Conservation (phyloP, 2,329 filamentous ascomycete species). For the Purpureocillium lavendulum region DNA sequence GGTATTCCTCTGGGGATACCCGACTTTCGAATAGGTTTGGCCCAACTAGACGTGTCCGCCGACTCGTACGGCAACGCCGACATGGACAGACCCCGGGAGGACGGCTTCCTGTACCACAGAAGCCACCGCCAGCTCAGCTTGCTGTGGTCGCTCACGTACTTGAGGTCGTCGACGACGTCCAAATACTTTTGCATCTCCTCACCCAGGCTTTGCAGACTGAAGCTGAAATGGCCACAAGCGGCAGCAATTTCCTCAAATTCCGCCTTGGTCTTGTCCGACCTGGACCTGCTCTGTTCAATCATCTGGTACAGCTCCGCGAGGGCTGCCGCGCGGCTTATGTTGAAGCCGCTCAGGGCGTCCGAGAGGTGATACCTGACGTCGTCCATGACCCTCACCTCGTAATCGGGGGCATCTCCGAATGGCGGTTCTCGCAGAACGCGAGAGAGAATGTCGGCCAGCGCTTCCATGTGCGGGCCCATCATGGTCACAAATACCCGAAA, state of each 20-base stretch:
- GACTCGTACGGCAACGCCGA: conserved; percentile 13
- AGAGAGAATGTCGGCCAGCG: conserved; percentile 72
- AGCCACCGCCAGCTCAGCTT: conserved; percentile 69
- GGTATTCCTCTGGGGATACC: conserved; percentile 41
- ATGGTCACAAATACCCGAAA: conserved; percentile 81
- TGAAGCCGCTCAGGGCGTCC: conserved; percentile 68
- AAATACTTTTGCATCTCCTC: conserved; percentile 77
- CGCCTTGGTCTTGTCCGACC: conserved; percentile 63
- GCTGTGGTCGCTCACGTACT: conserved; percentile 54
- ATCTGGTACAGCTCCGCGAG: conserved; percentile 67
- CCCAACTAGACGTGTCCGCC: conserved; percentile 25
- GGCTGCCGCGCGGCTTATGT: conserved; percentile 61
- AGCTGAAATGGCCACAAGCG: conserved; percentile 87
- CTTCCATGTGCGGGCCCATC: conserved; percentile 84
- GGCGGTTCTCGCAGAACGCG: conserved; percentile 76
- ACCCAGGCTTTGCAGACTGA: conserved; percentile 76
- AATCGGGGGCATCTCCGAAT: conserved; percentile 36
- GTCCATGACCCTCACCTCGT: conserved; percentile 54
- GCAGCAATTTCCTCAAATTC: conserved; percentile 90
- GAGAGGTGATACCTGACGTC: conserved; percentile 68
- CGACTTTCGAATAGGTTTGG: conserved; percentile 35
- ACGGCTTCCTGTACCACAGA: conserved; percentile 54
- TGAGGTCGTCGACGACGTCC: conserved; percentile 71
- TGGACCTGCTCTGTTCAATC: conserved; percentile 56
- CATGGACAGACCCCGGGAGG: conserved; percentile 1